A percentile compares a stretch with the other conserved stretches of the same genome.
Conservation (phyloP, 768 basidiomycete species). For the Lepiota subincarnata region DNA sequence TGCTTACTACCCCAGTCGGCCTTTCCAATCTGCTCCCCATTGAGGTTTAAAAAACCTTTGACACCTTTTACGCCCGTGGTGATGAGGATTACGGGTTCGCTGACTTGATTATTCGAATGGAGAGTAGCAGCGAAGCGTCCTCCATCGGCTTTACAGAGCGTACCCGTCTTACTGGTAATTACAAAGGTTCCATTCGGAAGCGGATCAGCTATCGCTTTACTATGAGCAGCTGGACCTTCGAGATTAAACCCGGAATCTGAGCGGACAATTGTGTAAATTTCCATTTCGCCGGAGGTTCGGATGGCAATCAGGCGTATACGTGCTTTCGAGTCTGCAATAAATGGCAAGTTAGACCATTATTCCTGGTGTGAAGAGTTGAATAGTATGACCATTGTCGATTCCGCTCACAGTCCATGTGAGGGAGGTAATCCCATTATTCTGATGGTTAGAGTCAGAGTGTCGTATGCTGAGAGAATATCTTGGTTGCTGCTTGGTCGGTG, state of each 20-base stretch:
- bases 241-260: slow-evolving; percentile 32
- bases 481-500: slow-evolving; percentile 31
- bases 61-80: slow-evolving; percentile 57
- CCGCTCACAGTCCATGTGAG: slow-evolving; percentile 67
- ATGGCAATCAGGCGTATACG: slow-evolving; percentile 61
- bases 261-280: slow-evolving; percentile 51
- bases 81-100: slow-evolving; percentile 35
- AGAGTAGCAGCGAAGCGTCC: slow-evolving; percentile 35
- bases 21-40: slow-evolving; percentile 63
- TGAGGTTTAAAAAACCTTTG: slow-evolving; percentile 51
- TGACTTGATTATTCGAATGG: slow-evolving; percentile 15
- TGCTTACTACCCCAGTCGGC: slow-evolving; percentile 57
- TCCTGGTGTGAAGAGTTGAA: not conserved
- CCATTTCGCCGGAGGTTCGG: slow-evolving; percentile 52
- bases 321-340: slow-evolving; percentile 35
- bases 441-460: slow-evolving; percentile 31
- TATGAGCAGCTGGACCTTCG: slow-evolving; percentile 28
- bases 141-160: slow-evolving; percentile 38
- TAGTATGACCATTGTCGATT: slow-evolving; percentile 44
- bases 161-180: slow-evolving; percentile 51
- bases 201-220: slow-evolving; percentile 41
- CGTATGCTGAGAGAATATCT: slow-evolving; percentile 29
- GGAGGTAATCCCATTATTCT: slow-evolving; percentile 46
- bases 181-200: slow-evolving; percentile 49
- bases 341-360: not conserved